A percentile compares a stretch with the other conserved stretches of the same genome.
Conservation (phyloP, 2,329 filamentous ascomycete species). For the Trichoderma hamatum region DNA sequence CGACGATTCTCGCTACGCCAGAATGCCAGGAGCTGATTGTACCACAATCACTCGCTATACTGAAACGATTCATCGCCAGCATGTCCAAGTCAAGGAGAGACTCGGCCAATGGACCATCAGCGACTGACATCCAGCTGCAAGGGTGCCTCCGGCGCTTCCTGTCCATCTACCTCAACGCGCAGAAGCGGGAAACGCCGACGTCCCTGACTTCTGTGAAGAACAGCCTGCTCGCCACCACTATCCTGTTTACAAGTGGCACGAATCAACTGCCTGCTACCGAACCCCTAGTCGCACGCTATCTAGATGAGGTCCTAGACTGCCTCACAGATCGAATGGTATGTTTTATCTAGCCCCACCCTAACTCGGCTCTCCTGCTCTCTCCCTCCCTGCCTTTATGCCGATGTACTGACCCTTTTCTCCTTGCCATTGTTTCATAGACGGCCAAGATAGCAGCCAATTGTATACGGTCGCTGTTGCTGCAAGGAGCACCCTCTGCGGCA, state of each 20-base stretch:
- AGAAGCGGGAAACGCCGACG: conserved; percentile 73
- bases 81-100: conserved; percentile 58
- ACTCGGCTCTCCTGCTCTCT: not conserved
- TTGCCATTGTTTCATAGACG: conserved; percentile 53
- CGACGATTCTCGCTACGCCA: conserved; percentile 85
- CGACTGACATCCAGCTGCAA: conserved; percentile 71
- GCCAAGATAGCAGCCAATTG: conserved; percentile 91
- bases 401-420: conserved; percentile 6
- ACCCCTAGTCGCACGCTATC: conserved; percentile 71
- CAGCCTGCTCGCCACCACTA: conserved; percentile 81
- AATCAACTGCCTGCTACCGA: conserved; percentile 76
- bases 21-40: conserved; percentile 84
- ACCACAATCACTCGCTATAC: conserved; percentile 84
- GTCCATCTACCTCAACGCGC: conserved; percentile 74
- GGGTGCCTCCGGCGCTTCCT: conserved; percentile 83
- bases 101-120: conserved; percentile 47
- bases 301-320: conserved; percentile 84
- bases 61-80: conserved; percentile 85
- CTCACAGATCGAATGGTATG: conserved; percentile 76
- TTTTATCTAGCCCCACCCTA: conserved; percentile 11
- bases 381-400: not conserved
- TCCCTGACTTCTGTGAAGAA: conserved; percentile 92
- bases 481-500: conserved; percentile 62
- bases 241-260: conserved; percentile 80
- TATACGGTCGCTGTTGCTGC: conserved; percentile 78